These are phyloP conservation scores for Effrenium voratum DNA, from an alignment of 73 alveolate genomes.

Conservation along the genomic window DNA sequence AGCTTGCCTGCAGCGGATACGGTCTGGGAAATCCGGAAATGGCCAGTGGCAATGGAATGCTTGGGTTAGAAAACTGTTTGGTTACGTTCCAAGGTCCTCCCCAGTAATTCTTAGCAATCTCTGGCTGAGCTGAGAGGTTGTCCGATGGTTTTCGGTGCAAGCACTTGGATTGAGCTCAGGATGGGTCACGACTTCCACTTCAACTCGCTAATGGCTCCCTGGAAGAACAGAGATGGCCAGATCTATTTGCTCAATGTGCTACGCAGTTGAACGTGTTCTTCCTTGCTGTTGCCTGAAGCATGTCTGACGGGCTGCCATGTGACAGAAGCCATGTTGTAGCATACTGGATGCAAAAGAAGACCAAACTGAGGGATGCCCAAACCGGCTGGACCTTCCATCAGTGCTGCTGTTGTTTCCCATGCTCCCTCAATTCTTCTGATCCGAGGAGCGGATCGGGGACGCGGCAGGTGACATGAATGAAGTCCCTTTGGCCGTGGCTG, in stretches of 20 bases:
- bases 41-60: too few relatives aligned
- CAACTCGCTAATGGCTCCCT: constrained; percentile 59
- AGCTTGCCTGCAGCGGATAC: too few relatives aligned
- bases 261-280: background rate
- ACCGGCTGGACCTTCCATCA: too few relatives aligned
- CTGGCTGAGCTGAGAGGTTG: too few relatives aligned
- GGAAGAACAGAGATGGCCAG: background rate
- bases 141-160: too few relatives aligned
- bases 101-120: too few relatives aligned
- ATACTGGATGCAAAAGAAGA: too few relatives aligned
- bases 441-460: constrained; percentile 31
- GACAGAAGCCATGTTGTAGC: background rate
- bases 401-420: background rate
- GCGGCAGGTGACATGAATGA: constrained; percentile 35
- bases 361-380: too few relatives aligned
- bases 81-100: too few relatives aligned
- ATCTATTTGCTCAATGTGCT: background rate
- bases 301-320: background rate
- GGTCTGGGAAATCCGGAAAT: too few relatives aligned
- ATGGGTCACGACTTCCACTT: constrained; percentile 83
- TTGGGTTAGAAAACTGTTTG: too few relatives aligned
- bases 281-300: background rate
- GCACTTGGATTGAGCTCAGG: too few relatives aligned
- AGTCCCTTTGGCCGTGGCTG: constrained; percentile 75
- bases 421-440: background rate